These are phyloP conservation scores for Neofusicoccum umdonicola DNA, from an alignment of 2,329 filamentous ascomycete genomes.

Conservation along the genomic window DNA sequence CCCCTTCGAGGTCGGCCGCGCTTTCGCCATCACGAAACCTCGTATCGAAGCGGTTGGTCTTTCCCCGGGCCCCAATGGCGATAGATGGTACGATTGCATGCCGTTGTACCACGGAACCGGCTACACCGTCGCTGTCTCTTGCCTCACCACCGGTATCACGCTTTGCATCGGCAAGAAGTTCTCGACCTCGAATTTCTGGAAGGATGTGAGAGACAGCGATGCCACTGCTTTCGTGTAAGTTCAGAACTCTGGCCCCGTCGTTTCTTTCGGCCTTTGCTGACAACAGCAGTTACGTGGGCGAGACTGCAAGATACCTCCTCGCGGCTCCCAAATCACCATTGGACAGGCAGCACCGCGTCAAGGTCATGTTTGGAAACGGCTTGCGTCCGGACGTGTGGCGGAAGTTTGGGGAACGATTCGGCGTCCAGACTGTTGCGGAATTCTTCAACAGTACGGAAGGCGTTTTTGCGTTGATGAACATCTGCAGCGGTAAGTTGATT, in stretches of 20 bases:
- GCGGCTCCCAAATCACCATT: constrained; percentile 62
- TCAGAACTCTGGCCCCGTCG: neutral
- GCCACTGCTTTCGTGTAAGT: constrained; percentile 59
- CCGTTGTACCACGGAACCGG: constrained; percentile 76
- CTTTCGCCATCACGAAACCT: constrained; percentile 40
- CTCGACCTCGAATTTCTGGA: constrained; percentile 70
- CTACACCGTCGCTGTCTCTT: constrained; percentile 56
- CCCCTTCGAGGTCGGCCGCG: constrained; percentile 23
- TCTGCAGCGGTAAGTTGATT: constrained; percentile 40
- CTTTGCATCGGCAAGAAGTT: constrained; percentile 67
- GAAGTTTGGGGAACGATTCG: constrained; percentile 63
- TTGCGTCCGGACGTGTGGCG: constrained; percentile 68
- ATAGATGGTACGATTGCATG: constrained; percentile 76
- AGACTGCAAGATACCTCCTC: constrained; percentile 71
- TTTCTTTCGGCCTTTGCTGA: neutral
- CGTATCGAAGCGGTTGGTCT: constrained; percentile 31
- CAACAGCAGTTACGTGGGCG: constrained; percentile 68
- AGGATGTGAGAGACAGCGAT: constrained; percentile 64
- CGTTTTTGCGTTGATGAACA: constrained; percentile 61
- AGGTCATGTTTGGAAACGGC: constrained; percentile 64
- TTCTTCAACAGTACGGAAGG: constrained; percentile 80
- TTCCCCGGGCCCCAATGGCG: constrained; percentile 36
- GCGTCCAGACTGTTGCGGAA: constrained; percentile 62
- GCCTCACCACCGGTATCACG: constrained; percentile 42
- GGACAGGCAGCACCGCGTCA: constrained; percentile 59